Conservation (phyloP, 2,329 filamentous ascomycete species). For the Exophiala oligosperma region DNA sequence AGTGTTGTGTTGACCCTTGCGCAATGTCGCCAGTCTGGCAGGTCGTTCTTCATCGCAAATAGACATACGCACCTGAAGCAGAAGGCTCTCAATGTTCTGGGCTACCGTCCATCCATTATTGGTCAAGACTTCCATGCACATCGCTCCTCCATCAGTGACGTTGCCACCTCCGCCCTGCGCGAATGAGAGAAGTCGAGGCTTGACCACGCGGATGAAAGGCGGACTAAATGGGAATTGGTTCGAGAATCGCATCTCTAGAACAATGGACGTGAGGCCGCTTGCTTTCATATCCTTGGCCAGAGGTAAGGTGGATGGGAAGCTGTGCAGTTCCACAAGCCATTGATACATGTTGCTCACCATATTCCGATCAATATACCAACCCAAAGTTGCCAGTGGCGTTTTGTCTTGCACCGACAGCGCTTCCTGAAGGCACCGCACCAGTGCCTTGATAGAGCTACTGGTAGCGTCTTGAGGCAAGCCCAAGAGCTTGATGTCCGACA, state of each 20-base stretch:
- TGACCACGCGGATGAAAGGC: slow-evolving; percentile 80
- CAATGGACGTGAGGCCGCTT: slow-evolving; percentile 63
- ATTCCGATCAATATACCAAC: slow-evolving; percentile 76
- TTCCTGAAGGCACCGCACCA: slow-evolving; percentile 65
- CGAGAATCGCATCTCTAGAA: slow-evolving; percentile 80
- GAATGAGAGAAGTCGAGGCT: slow-evolving; percentile 76
- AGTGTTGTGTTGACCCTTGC: slow-evolving; percentile 37
- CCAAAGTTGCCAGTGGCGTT: slow-evolving; percentile 65
- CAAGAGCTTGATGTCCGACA: slow-evolving; percentile 63
- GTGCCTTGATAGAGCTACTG: slow-evolving; percentile 57
- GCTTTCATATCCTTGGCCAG: slow-evolving; percentile 73
- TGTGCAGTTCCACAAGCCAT: slow-evolving; percentile 89
- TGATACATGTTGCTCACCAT: slow-evolving; percentile 76
- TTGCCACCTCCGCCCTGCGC: slow-evolving; percentile 76
- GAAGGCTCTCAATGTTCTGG: slow-evolving; percentile 72
- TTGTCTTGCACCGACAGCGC: slow-evolving; percentile 64
- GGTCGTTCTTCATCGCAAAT: slow-evolving; percentile 69
- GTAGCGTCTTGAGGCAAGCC: slow-evolving; percentile 66
- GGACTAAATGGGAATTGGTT: slow-evolving; percentile 73
- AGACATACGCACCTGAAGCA: slow-evolving; percentile 78
- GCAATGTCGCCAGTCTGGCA: slow-evolving; percentile 59
- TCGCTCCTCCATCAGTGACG: slow-evolving; percentile 78
- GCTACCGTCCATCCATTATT: slow-evolving; percentile 78
- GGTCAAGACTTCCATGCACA: slow-evolving; percentile 83
- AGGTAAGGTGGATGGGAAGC: slow-evolving; percentile 68